Evolutionary conservation across 768 basidiomycete species (phyloP).

Genomic region (Phylloporus rhodoxanthus): DNA sequence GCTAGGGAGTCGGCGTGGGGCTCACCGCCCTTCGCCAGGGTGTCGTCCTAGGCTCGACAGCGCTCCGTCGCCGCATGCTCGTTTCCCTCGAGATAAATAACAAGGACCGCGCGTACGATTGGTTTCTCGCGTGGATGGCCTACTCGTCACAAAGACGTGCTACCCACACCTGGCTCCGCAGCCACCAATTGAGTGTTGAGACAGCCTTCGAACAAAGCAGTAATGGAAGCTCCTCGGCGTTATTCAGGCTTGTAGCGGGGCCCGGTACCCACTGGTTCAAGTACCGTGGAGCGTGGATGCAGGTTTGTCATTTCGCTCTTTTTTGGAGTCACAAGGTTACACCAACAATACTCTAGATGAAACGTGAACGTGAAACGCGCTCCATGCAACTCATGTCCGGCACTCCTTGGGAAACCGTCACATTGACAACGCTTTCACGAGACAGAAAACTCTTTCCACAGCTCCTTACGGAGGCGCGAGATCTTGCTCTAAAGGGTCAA

Average conservation of each 20-base stretch:
- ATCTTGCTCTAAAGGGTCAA: slow-evolving; percentile 76
- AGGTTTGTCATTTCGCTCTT: slow-evolving; percentile 43
- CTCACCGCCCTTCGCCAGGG: slow-evolving; percentile 71
- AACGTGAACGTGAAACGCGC: slow-evolving; percentile 89
- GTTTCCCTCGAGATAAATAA: slow-evolving; percentile 95
- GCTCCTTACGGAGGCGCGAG: slow-evolving; percentile 83
- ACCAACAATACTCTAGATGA: slow-evolving; percentile 51
- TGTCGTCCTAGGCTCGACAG: slow-evolving; percentile 58
- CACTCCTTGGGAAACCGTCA: slow-evolving; percentile 95
- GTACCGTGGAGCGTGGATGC: slow-evolving; percentile 92
- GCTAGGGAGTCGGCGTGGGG: slow-evolving; percentile 85
- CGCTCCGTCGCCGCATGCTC: slow-evolving; percentile 83
- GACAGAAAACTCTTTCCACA: slow-evolving; percentile 77
- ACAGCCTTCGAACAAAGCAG: slow-evolving; percentile 83
- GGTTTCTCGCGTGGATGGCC: slow-evolving; percentile 97
- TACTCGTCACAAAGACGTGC: slow-evolving; percentile 27
- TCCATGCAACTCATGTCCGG: slow-evolving; percentile 90
- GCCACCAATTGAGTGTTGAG: slow-evolving; percentile 93
- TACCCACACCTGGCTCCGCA: slow-evolving; percentile 49
- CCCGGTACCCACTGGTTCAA: slow-evolving; percentile 92
- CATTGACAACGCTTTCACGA: slow-evolving; percentile 83
- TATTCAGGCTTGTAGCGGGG: slow-evolving; percentile 93
- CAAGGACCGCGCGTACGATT: slow-evolving; percentile 90
- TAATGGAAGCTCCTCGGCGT: slow-evolving; percentile 84
- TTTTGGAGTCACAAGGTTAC: neutral